Percentiles rank a stretch among this genome's conserved stretches.
phyloP scores from a whole-genome alignment of 1,284 basidiomycete species.

The Leccinum pachyderme region DNA sequence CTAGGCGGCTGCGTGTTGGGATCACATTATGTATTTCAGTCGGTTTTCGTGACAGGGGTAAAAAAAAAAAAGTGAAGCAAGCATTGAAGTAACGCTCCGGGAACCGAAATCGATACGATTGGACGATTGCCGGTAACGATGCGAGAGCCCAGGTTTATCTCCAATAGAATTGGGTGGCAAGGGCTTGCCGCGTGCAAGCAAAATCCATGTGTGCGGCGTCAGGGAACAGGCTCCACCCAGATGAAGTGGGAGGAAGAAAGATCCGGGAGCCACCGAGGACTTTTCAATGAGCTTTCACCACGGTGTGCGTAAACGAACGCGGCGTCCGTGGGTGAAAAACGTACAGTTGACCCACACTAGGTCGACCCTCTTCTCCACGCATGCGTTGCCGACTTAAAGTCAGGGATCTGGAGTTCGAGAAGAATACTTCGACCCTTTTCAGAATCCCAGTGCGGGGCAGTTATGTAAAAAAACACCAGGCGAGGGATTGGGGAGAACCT shows the following conservation, averaged over 20 bases:
- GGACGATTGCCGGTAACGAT: constrained; percentile 1
- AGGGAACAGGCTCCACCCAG: background rate
- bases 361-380: background rate
- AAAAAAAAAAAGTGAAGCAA: background rate
- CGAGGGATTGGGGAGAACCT: background rate
- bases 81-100: background rate
- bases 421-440: background rate
- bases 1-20: background rate
- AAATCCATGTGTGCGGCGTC: background rate
- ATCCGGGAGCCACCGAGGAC: background rate
- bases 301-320: background rate
- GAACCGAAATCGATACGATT: background rate
- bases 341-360: constrained; percentile 14
- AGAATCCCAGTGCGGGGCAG: background rate
- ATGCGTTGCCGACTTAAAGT: background rate
- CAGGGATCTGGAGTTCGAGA: background rate
- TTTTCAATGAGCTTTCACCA: background rate
- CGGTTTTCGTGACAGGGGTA: constrained; percentile 1
- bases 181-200: background rate
- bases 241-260: constrained; percentile 8
- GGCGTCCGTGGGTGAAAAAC: background rate
- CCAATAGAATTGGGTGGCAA: constrained; percentile 2
- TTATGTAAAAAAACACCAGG: background rate
- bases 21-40: constrained; percentile 9
- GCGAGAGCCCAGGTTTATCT: background rate